Conservation (phyloP, 495 filamentous ascomycete species). For the Xylaria curta region DNA sequence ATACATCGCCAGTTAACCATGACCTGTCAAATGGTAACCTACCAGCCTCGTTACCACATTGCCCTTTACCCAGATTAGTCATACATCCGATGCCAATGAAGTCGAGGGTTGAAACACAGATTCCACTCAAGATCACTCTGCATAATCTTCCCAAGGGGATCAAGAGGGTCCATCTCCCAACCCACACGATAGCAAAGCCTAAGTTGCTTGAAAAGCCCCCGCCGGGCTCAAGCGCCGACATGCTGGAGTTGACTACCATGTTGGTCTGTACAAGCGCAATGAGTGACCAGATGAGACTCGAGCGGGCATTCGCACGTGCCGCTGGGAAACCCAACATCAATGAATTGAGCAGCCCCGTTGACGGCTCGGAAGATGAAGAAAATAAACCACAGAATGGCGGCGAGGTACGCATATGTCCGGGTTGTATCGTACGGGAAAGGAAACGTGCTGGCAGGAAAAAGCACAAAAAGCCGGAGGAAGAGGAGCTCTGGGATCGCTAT, state of each 20-base stretch:
- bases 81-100: slow-evolving; percentile 75
- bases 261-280: slow-evolving; percentile 95
- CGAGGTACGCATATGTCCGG: slow-evolving; percentile 84
- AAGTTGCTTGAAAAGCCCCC: slow-evolving; percentile 78
- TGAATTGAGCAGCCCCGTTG: slow-evolving; percentile 16
- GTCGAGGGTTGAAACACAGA: slow-evolving; percentile 94
- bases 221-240: slow-evolving; percentile 67
- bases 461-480: slow-evolving; percentile 83
- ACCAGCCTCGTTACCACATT: slow-evolving; percentile 20
- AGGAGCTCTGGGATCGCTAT: slow-evolving; percentile 76
- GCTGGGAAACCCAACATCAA: slow-evolving; percentile 37
- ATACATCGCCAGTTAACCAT: slow-evolving; percentile 24
- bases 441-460: slow-evolving; percentile 92
- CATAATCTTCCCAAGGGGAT: slow-evolving; percentile 73
- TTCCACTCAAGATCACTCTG: slow-evolving; percentile 78
- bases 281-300: slow-evolving; percentile 67
- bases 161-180: slow-evolving; percentile 81
- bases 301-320: slow-evolving; percentile 72
- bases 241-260: slow-evolving; percentile 77
- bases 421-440: slow-evolving; percentile 83
- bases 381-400: slow-evolving; percentile 80
- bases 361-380: slow-evolving; percentile 55
- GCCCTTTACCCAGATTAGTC: slow-evolving; percentile 35
- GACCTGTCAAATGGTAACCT: slow-evolving; percentile 28
- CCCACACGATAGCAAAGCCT: slow-evolving; percentile 87